A percentile compares a stretch with the other conserved stretches of the same genome.
Evolutionary conservation across 768 basidiomycete species (phyloP).

Genomic region (Hemileccinum impolitum): DNA sequence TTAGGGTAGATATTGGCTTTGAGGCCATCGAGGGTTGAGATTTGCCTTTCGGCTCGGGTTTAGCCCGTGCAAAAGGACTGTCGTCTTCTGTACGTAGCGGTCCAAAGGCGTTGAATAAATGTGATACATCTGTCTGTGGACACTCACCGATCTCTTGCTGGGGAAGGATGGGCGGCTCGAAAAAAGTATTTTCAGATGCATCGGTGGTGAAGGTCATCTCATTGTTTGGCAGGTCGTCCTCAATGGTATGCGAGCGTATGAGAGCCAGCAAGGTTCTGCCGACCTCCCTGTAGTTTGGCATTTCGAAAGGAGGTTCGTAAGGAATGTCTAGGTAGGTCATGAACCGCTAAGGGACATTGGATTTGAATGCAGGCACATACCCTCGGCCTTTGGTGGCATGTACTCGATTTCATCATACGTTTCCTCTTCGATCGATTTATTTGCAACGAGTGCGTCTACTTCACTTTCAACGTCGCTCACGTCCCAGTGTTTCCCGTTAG

Average conservation of each 20-base stretch:
- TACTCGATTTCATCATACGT: conserved; percentile 51
- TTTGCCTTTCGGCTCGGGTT: conserved; percentile 8
- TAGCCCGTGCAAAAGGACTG: conserved; percentile 22
- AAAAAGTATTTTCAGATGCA: conserved; percentile 21
- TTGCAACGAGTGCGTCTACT: conserved; percentile 20
- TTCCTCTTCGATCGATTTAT: conserved; percentile 27
- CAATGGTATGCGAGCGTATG: conserved; percentile 33
- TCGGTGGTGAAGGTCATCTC: conserved; percentile 19
- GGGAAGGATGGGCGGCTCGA: conserved; percentile 13
- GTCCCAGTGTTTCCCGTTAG: conserved; percentile 72
- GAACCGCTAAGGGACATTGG: not conserved
- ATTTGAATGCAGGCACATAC: conserved; percentile 30
- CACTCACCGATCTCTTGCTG: conserved; percentile 25
- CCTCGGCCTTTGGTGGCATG: conserved; percentile 50
- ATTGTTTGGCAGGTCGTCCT: conserved; percentile 28
- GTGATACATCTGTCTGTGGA: not conserved
- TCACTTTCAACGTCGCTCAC: conserved; percentile 54
- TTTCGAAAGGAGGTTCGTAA: conserved; percentile 46
- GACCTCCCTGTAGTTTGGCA: conserved; percentile 46
- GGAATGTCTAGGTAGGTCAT: conserved; percentile 31
- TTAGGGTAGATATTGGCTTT: not conserved
- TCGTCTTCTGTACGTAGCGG: conserved; percentile 23
- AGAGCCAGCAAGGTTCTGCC: conserved; percentile 37
- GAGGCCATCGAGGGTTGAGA: conserved; percentile 2
- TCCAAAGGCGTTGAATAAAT: not conserved